Evolutionary conservation across 345 rosid genomes (phyloP).

Genomic region (Anacardium occidentale): DNA sequence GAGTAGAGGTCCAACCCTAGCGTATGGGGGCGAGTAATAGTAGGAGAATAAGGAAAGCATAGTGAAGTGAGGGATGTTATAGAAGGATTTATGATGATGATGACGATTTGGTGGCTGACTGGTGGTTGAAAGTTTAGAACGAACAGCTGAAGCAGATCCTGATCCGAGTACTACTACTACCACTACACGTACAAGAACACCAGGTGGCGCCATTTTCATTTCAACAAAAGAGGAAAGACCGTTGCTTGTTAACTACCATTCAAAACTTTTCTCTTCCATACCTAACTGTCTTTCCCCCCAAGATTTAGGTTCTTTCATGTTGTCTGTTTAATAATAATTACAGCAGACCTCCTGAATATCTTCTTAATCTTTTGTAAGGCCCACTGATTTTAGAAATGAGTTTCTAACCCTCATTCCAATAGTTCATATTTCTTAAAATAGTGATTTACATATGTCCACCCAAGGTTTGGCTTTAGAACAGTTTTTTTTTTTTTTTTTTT

Average conservation of each 20-base stretch:
- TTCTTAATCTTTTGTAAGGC: too few species aligned
- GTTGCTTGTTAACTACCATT: constrained; percentile 33
- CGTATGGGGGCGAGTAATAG: background rate
- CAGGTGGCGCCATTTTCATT: constrained; percentile 16
- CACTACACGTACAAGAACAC: background rate
- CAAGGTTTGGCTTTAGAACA: too few species aligned
- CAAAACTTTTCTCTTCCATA: constrained; percentile 31
- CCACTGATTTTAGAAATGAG: too few species aligned
- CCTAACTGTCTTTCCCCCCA: constrained; percentile 54
- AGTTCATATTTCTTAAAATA: too few species aligned
- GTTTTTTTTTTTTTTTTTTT: too few species aligned
- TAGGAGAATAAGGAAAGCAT: constrained; percentile 7
- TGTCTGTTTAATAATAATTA: background rate
- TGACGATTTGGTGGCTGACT: constrained; percentile 42
- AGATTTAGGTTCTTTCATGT: too few species aligned
- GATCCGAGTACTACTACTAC: background rate
- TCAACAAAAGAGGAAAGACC: background rate
- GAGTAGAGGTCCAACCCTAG: background rate
- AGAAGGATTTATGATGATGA: constrained; percentile 8
- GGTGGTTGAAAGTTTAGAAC: constrained; percentile 27
- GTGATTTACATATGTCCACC: too few species aligned
- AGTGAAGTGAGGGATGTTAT: constrained; percentile 22
- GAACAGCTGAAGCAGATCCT: constrained; percentile 15
- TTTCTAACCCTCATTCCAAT: too few species aligned
- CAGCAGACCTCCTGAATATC: background rate